Evolutionary conservation across 2,329 filamentous ascomycete species (phyloP), one percentile per base, ranked within the genome.

Genomic region (Falciphora oryzae): DNA sequence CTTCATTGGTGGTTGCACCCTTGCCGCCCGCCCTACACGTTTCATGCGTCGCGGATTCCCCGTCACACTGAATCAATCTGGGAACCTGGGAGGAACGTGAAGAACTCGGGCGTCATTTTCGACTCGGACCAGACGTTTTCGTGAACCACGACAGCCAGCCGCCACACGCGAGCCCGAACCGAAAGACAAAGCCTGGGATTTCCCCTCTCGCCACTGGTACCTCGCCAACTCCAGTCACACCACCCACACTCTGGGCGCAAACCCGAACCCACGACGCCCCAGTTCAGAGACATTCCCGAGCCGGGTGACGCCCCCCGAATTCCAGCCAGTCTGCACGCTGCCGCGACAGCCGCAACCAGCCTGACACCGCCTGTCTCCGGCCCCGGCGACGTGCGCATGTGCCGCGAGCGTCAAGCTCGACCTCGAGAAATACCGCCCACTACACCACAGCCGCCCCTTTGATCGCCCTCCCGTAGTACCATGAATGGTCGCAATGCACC

Each of bases 401-500:
- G 44, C 44, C n/a, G 44, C 18, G 44, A 53, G 44, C 44, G 10
- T 53, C n/a, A n/a, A 4, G 44, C 44, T 53, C 22, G 44, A 53
- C 5, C 44, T n/a, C 44, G 44, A 53, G n/a, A 25, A 53, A 53
- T 11, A 25, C 44, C 44, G 10, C 44, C 44, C 8, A n/a, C n/a
- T 25, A 25, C 7, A 53, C 11, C 44, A 7, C 22, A n/a, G 44
- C n/a, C 44, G 44, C 44, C n/a, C 44, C 18, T 53, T 53, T 25
- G 44, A 28, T 22, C 57, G 57, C 25, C 57, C 16, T 38, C 58
- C 58, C 8, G 14, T 7, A 67, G 68, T 71, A 85, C 76, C 79
- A 91, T 91, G 89, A 91, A 86, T 81, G 84, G 82, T 75, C 85
- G 85, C 79, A 88, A 90, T 85, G 88, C 86, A 79, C 89, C 89